Percentiles rank a stretch among this genome's conserved stretches.
These are phyloP conservation scores for Phytophthora aleatoria DNA, from an alignment of 352 stramenopile genomes.

Conservation along the genomic window DNA sequence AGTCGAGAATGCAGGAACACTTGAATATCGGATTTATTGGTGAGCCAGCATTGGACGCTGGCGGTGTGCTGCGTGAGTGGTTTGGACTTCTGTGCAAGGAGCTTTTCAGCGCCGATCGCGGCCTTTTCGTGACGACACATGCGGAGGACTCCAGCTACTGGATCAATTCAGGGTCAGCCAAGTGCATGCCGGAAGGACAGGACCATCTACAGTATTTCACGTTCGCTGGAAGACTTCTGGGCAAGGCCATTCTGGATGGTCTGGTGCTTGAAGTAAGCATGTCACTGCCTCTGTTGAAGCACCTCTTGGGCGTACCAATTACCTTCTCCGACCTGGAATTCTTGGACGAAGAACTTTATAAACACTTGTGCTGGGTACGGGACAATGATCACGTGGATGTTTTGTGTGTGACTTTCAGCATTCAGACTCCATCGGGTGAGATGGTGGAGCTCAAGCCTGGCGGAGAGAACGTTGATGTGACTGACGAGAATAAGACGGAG, in stretches of 20 bases:
- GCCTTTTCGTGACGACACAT: slow-evolving; percentile 75
- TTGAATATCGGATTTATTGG: slow-evolving; percentile 78
- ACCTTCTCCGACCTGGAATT: slow-evolving; percentile 88
- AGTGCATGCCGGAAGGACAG: slow-evolving; percentile 41
- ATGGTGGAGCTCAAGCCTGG: slow-evolving; percentile 92
- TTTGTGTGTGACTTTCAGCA: slow-evolving; percentile 79
- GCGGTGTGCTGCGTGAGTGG: slow-evolving; percentile 84
- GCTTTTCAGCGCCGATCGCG: slow-evolving; percentile 72
- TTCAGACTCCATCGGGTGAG: slow-evolving; percentile 59
- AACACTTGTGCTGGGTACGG: slow-evolving; percentile 74
- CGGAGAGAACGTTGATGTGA: slow-evolving; percentile 92
- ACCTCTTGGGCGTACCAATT: slow-evolving; percentile 83
- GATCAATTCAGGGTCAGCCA: slow-evolving; percentile 69
- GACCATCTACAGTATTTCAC: slow-evolving; percentile 95
- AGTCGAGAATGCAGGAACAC: slow-evolving; percentile 55
- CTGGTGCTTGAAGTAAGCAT: slow-evolving; percentile 98
- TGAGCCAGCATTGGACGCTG: slow-evolving; percentile 77
- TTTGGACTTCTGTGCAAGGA: slow-evolving; percentile 75
- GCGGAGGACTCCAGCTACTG: slow-evolving; percentile 83
- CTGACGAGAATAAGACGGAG: slow-evolving; percentile 93
- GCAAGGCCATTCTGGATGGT: slow-evolving; percentile 97
- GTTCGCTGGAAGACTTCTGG: slow-evolving; percentile 94
- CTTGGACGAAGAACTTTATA: slow-evolving; percentile 81
- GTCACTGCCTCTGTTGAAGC: slow-evolving; percentile 86
- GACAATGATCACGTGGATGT: slow-evolving; percentile 74